These are phyloP conservation scores for Coniochaeta prunicola DNA, from an alignment of 2,329 filamentous ascomycete genomes.

Conservation along the genomic window DNA sequence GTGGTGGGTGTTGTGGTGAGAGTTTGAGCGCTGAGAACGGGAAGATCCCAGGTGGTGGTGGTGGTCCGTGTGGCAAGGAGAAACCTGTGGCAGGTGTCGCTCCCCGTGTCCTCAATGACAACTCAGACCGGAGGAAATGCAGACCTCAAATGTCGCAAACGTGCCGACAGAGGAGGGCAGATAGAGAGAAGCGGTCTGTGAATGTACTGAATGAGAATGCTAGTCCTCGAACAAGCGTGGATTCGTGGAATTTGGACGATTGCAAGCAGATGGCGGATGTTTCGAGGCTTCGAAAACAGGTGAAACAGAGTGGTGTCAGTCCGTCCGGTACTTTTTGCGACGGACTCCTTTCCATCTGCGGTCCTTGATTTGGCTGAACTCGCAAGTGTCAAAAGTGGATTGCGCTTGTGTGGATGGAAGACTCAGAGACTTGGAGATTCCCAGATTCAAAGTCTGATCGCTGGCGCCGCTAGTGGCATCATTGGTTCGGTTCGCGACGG, in stretches of 20 bases:
- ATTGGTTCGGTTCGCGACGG: slow-evolving; percentile 23
- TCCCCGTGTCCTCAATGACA: neutral
- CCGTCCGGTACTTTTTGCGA: neutral
- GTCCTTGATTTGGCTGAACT: neutral
- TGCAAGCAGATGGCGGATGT: neutral
- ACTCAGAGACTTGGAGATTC: slow-evolving; percentile 13
- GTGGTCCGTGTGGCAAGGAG: neutral
- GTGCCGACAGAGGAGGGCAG: neutral
- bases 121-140: neutral
- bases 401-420: slow-evolving; percentile 1
- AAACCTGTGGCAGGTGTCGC: neutral
- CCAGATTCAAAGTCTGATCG: slow-evolving; percentile 27
- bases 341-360: neutral
- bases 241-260: neutral
- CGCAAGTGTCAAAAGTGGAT: neutral
- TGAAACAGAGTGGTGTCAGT: neutral
- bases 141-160: neutral
- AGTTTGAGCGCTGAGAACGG: neutral
- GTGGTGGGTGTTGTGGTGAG: neutral
- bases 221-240: neutral
- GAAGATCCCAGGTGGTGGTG: neutral
- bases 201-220: neutral
- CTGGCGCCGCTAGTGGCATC: slow-evolving; percentile 10
- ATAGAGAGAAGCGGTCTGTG: neutral
- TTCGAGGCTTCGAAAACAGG: neutral